These are phyloP conservation scores for Corinectria fuckeliana DNA, from an alignment of 2,329 filamentous ascomycete species.

Conservation along the genomic window DNA sequence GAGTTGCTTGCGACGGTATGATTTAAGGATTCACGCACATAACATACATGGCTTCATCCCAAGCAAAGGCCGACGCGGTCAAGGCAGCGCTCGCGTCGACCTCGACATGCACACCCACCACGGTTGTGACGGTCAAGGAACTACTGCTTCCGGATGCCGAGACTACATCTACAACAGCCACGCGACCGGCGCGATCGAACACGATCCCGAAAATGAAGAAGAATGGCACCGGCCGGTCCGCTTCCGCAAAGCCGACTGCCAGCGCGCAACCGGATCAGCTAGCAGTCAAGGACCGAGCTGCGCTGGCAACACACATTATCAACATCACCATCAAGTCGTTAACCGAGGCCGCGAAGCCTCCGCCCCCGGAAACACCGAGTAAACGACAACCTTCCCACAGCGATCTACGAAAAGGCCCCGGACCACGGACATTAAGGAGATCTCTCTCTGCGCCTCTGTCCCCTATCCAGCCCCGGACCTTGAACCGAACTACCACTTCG, in stretches of 20 bases:
- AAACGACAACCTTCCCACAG: constrained; percentile 44
- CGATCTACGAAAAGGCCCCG: constrained; percentile 42
- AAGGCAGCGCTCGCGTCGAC: constrained; percentile 61
- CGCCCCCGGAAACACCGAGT: constrained; percentile 41
- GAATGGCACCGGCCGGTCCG: constrained; percentile 12
- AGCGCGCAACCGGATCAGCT: constrained; percentile 39
- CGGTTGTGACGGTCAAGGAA: constrained; percentile 55
- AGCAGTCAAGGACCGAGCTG: constrained; percentile 61
- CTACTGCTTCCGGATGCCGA: constrained; percentile 49
- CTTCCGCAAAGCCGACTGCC: constrained; percentile 22
- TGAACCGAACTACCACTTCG: constrained; percentile 66
- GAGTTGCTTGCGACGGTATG: constrained; percentile 42
- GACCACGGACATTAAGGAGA: constrained; percentile 55
- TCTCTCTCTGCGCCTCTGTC: constrained; percentile 65
- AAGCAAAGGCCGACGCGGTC: constrained; percentile 55
- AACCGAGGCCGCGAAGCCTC: constrained; percentile 67
- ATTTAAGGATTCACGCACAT: constrained; percentile 38
- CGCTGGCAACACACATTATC: constrained; percentile 75
- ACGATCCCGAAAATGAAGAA: constrained; percentile 35
- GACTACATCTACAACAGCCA: constrained; percentile 28
- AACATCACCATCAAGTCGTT: constrained; percentile 74
- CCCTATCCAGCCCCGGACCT: constrained; percentile 65
- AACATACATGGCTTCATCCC: constrained; percentile 51
- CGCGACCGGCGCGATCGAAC: constrained; percentile 40
- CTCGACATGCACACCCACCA: constrained; percentile 59